phyloP scores from a whole-genome alignment of 306 rosid species.

The Cercis canadensis region DNA sequence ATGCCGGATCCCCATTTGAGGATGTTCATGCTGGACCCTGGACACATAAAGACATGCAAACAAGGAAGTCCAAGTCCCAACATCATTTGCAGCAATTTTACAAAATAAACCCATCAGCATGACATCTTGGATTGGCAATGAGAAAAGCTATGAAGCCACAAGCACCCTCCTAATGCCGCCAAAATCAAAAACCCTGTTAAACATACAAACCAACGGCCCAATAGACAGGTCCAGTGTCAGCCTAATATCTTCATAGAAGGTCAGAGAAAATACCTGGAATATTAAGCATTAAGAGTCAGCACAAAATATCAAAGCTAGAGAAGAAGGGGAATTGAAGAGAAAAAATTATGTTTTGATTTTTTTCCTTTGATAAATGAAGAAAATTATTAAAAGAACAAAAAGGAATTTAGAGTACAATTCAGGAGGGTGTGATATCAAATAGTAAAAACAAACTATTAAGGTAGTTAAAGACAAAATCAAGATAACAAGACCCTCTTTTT shows the following conservation, averaged over 20 bases:
- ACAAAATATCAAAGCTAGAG: constrained; percentile 41
- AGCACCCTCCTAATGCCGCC: constrained; percentile 51
- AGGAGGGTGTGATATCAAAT: background rate
- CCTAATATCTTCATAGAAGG: constrained; percentile 91
- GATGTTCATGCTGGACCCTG: constrained; percentile 20
- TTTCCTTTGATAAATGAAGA: constrained; percentile 12
- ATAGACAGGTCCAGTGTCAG: constrained; percentile 81
- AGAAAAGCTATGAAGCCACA: constrained; percentile 47
- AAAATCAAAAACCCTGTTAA: constrained; percentile 69
- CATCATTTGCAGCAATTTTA: constrained; percentile 23
- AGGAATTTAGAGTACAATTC: constrained; percentile 14
- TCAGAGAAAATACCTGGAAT: constrained; percentile 99
- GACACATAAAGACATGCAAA: constrained; percentile 12
- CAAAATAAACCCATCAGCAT: constrained; percentile 33
- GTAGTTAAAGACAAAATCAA: constrained; percentile 9
- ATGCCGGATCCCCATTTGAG: constrained; percentile 17
- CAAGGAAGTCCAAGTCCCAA: constrained; percentile 14
- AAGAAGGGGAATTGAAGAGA: constrained; percentile 14
- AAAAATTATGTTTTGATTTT: too few species aligned
- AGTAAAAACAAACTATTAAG: background rate
- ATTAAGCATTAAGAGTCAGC: constrained; percentile 75
- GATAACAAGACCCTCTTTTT: background rate
- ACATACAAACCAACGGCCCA: constrained; percentile 88
- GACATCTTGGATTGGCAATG: constrained; percentile 44
- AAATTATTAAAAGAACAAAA: constrained; percentile 16